These are phyloP conservation scores for Metschnikowia matae DNA, from an alignment of 805 yeast species.

Conservation along the genomic window DNA sequence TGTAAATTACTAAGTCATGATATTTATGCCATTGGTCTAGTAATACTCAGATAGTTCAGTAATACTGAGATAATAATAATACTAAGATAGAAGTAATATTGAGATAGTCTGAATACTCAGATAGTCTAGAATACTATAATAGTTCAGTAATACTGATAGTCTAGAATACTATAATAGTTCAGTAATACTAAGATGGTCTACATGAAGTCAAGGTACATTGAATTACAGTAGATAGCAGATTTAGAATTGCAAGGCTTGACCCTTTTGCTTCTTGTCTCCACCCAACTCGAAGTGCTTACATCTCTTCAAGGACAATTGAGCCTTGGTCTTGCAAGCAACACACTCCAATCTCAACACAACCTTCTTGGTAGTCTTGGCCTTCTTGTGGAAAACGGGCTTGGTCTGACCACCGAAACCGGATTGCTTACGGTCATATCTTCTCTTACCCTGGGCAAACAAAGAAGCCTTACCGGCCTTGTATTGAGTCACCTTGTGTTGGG, in stretches of 20 bases:
- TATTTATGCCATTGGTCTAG: no score
- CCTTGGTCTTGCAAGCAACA: slow-evolving; percentile 97
- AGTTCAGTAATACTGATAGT: no score
- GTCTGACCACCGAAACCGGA: slow-evolving; percentile 99
- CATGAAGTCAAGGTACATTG: not conserved
- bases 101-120: no score
- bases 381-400: slow-evolving; percentile 99
- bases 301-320: slow-evolving; percentile 97
- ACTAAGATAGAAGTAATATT: no score
- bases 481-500: slow-evolving; percentile 99
- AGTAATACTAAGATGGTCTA: no score
- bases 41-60: no score
- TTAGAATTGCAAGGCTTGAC: slow-evolving; percentile 99
- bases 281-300: slow-evolving; percentile 99
- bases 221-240: slow-evolving; percentile 1
- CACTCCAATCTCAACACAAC: slow-evolving; percentile 99
- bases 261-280: slow-evolving; percentile 99
- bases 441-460: slow-evolving; percentile 99
- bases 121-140: no score
- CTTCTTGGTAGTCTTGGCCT: slow-evolving; percentile 99
- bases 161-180: no score
- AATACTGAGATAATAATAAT: no score
- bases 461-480: slow-evolving; percentile 99
- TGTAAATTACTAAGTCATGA: no score
- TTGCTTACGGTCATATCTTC: slow-evolving; percentile 99